Conservation (phyloP, 257 asterid genomes). For the Perilla frutescens region DNA sequence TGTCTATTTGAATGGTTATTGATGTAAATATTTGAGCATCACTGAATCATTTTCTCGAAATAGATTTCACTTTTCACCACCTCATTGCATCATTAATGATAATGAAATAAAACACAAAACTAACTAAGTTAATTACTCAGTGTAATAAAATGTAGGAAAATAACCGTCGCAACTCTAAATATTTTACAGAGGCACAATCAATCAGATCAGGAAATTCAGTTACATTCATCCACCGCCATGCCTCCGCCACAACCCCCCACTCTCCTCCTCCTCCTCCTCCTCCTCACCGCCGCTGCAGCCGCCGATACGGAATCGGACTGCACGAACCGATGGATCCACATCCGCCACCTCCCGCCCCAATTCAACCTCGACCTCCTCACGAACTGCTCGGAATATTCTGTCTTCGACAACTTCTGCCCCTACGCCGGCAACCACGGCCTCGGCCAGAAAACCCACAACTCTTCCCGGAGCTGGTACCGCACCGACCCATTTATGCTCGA, state of each 20-base stretch:
- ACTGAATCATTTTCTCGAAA: no score
- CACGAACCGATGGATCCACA: slow-evolving; percentile 83
- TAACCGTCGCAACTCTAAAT: not conserved
- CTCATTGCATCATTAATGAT: no score
- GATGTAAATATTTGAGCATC: no score
- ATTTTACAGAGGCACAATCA: not conserved
- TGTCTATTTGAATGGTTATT: no score
- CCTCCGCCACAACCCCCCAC: slow-evolving; percentile 31
- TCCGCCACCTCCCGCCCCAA: slow-evolving; percentile 75
- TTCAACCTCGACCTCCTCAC: slow-evolving; percentile 80
- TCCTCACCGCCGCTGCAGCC: slow-evolving; percentile 22
- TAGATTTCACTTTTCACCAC: no score
- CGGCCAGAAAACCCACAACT: slow-evolving; percentile 85
- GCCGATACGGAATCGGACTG: slow-evolving; percentile 72
- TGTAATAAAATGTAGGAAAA: not conserved
- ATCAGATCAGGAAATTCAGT: slow-evolving; percentile 31
- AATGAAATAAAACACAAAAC: no score
- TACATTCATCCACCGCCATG: slow-evolving; percentile 42
- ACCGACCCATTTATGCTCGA: slow-evolving; percentile 92
- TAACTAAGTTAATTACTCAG: no score
- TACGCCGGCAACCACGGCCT: slow-evolving; percentile 84
- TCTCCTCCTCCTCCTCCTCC: slow-evolving; percentile 22
- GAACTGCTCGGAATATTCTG: slow-evolving; percentile 81
- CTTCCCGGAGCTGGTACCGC: slow-evolving; percentile 89
- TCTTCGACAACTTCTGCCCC: slow-evolving; percentile 72